Base-by-base conservation (phyloP, 345 rosid genomes). In the Cochlearia excelsa region DNA sequence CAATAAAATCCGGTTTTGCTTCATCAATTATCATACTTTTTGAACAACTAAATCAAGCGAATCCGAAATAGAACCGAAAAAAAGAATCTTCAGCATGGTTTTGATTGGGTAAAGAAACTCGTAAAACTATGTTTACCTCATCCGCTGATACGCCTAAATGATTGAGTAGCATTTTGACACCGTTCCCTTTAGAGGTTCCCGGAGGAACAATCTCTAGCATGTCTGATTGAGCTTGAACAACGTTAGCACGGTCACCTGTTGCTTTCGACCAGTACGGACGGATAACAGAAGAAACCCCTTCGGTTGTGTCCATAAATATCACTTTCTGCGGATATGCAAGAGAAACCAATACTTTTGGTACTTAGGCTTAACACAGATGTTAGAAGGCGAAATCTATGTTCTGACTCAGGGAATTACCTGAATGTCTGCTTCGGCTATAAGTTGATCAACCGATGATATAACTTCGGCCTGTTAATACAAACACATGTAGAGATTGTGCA, bases 241-340 rank as follows among this genome's bases (percentile, higher is more conserved):
- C 84, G 59, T 29, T 79, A 46, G 95, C 97, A 38, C 68, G 77
- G 61, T 51, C 82, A 64, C 72, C 73, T n/a, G 79, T 80, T 65
- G 88, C 93, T 71, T 84, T 84, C 50, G 90, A 77, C 96, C 97
- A 94, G 66, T 84, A 82, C 5, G 97, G 97, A 46, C 93, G 78
- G 65, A 90, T 64, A 65, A 66, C 68, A 26, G 72, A 60, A 48
- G 87, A 67, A 51, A 93, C 86, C 11, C 90, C 84, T 68, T 85
- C 92, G 8, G 86, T 74, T 3, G 88, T 84, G 79, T 82, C 93
- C 28, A 82, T 63, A 69, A 87, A 85, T 11, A 87, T 57, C 68
- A 90, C 58, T 78, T 90, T 94, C 97, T 93, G 84, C 46, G 65
- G 46, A 62, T 45, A 34, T 55, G 70, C 52, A 78, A 63, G 43